Conservation (phyloP, 1,284 basidiomycete species). For the Trichosporon asahii region DNA sequence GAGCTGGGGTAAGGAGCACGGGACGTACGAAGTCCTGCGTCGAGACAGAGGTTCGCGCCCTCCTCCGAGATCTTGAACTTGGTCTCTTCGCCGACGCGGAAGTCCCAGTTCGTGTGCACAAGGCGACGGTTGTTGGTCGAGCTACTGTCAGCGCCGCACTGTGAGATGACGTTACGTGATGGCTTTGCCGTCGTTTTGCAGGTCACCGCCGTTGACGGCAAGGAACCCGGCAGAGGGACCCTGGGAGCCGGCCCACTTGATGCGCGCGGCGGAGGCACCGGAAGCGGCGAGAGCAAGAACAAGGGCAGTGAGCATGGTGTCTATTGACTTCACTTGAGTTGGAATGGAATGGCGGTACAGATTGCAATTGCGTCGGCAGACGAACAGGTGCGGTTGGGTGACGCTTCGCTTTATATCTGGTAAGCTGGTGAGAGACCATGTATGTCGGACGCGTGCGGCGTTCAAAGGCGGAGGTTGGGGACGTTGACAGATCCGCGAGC, state of each 20-base stretch:
- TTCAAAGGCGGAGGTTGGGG: background rate
- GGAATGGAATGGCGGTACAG: too few relatives aligned
- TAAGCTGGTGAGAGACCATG: background rate
- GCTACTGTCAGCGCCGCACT: background rate
- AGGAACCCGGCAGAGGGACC: conserved; percentile 2
- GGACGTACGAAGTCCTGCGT: background rate
- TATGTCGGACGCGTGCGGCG: background rate
- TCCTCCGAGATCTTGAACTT: background rate
- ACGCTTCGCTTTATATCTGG: background rate
- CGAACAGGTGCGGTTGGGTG: background rate
- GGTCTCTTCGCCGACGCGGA: background rate
- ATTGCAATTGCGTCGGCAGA: too few relatives aligned
- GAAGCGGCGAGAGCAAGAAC: background rate
- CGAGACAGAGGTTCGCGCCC: background rate
- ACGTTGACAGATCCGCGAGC: background rate
- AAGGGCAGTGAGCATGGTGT: background rate
- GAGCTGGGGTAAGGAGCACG: background rate
- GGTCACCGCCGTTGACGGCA: conserved; percentile 1
- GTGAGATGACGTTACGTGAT: background rate
- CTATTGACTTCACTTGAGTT: too few relatives aligned
- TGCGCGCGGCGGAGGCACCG: background rate
- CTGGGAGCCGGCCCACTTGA: background rate
- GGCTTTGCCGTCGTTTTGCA: background rate
- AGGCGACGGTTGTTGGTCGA: background rate
- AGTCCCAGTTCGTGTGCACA: conserved; percentile 1